Base-by-base conservation (phyloP, 305 asterid species). In the Coffea humblotiana region DNA sequence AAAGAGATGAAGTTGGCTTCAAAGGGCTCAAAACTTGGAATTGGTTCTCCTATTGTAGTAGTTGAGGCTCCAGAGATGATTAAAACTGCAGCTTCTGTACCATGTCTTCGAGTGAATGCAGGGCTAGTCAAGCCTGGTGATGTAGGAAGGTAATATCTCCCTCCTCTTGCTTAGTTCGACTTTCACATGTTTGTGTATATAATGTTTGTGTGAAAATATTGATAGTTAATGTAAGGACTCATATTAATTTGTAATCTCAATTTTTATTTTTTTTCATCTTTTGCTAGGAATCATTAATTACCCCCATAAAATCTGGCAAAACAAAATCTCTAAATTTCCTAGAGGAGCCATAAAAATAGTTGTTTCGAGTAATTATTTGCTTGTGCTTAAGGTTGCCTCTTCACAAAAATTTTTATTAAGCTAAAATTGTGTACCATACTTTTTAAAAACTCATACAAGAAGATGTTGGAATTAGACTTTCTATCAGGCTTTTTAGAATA, bases 11-110 rank as follows among this genome's bases (percentile, higher is more conserved):
- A 82, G 13, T 32, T 35, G 2, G 65, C 11, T 8, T 49, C 83
- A 43, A 71, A 75, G 23, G 78, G 25, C 64, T 48, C 79, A 9
- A 86, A 85, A 61, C 90, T 91, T 2, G 86, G 83, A 76, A 88
- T 92, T 2, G 98, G 98, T 51, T 92, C 97, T 65, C 98, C 98
- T 2, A 77, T 94, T 23, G 88, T 94, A 1, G 87, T 94, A 40
- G 78, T 85, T 4, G 96, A 90, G 88, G 91, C 97, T 72, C 98
- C 98, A 2, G 76, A 85, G 40, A 69, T 89, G 78, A 83, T 92
- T 29, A 92, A 94, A 85, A 94, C 98, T 6, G 98, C 98, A 25
- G 91, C 94, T 74, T 89, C 97, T 52, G 86, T 94, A 40, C 98
- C 98, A 61, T 94, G 98, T 70, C 88, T 94, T 75, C 92, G 96